Evolutionary conservation across 331 rosid genomes (phyloP).

Genomic region (Spiraea crenata): DNA sequence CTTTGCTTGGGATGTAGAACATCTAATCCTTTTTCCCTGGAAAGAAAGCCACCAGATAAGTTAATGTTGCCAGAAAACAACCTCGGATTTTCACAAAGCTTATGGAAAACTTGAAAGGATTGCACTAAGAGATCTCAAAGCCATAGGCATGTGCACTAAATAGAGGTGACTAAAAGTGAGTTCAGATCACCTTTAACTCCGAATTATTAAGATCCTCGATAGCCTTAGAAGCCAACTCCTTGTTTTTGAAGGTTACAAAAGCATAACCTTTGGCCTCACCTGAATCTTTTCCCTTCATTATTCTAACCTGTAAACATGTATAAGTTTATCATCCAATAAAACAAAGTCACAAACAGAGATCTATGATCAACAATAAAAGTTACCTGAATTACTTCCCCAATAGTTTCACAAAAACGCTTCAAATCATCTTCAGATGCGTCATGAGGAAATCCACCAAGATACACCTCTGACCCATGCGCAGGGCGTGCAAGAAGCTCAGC

Average conservation of each 20-base stretch:
- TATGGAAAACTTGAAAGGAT: not conserved
- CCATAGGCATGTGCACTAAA: not conserved
- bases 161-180: not conserved
- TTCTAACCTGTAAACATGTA: slow-evolving; percentile 50
- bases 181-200: slow-evolving; percentile 49
- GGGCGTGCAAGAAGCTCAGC: slow-evolving; percentile 77
- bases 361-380: slow-evolving; percentile 17
- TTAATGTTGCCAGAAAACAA: slow-evolving; percentile 4
- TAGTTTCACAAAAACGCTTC: slow-evolving; percentile 54
- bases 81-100: slow-evolving; percentile 6
- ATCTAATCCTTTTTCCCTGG: slow-evolving; percentile 54
- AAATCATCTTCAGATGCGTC: slow-evolving; percentile 57
- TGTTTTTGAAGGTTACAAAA: slow-evolving; percentile 64
- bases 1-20: slow-evolving; percentile 62
- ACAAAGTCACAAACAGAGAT: slow-evolving; percentile 5
- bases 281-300: slow-evolving; percentile 61
- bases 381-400: slow-evolving; percentile 72
- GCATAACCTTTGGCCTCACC: slow-evolving; percentile 58
- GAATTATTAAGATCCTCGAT: slow-evolving; percentile 55
- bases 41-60: slow-evolving; percentile 14
- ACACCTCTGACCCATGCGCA: slow-evolving; percentile 71
- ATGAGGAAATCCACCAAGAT: slow-evolving; percentile 66
- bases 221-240: slow-evolving; percentile 71
- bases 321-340: slow-evolving; percentile 17
- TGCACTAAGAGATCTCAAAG: not conserved